A percentile compares a stretch with the other conserved stretches of the same genome.
phyloP scores from a whole-genome alignment of 1,139 yeast species.

The Pichia sp. region DNA sequence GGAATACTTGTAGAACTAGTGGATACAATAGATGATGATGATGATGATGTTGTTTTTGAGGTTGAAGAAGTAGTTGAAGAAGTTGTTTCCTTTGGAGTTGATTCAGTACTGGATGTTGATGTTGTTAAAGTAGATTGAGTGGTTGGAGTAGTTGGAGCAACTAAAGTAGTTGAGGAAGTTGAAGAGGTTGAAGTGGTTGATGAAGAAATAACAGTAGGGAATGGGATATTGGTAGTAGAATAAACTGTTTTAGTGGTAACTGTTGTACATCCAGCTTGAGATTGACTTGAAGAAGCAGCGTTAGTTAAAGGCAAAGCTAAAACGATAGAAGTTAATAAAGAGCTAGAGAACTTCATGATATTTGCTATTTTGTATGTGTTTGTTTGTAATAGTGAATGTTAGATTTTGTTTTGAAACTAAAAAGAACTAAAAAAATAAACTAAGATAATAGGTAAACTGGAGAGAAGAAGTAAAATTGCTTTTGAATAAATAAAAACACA shows the following conservation, averaged over 20 bases:
- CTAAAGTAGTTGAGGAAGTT: background rate
- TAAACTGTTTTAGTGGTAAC: constrained; percentile 2
- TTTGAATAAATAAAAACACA: too few species aligned
- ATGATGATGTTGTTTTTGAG: constrained; percentile 24
- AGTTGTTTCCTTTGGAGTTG: constrained; percentile 22
- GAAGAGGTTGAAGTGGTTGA: constrained; percentile 12
- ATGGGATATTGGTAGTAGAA: constrained; percentile 3
- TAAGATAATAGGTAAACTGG: too few species aligned
- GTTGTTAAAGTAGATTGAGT: constrained; percentile 15
- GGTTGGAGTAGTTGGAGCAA: background rate
- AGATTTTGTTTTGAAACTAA: too few species aligned
- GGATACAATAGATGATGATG: constrained; percentile 32
- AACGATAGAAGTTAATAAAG: constrained; percentile 1
- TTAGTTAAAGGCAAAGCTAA: constrained; percentile 2
- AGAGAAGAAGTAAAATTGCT: too few species aligned
- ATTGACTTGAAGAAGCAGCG: constrained; percentile 4
- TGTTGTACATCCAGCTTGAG: background rate
- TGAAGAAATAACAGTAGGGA: constrained; percentile 8
- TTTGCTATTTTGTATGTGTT: background rate
- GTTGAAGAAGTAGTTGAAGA: constrained; percentile 14
- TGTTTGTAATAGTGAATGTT: too few species aligned
- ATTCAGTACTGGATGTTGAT: constrained; percentile 24
- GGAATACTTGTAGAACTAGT: constrained; percentile 24
- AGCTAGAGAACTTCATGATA: constrained; percentile 4
- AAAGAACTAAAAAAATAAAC: too few species aligned